Percentiles rank a stretch among this genome's conserved stretches.
Conservation (phyloP, 495 filamentous ascomycete species). For the Venustampulla echinocandica region DNA sequence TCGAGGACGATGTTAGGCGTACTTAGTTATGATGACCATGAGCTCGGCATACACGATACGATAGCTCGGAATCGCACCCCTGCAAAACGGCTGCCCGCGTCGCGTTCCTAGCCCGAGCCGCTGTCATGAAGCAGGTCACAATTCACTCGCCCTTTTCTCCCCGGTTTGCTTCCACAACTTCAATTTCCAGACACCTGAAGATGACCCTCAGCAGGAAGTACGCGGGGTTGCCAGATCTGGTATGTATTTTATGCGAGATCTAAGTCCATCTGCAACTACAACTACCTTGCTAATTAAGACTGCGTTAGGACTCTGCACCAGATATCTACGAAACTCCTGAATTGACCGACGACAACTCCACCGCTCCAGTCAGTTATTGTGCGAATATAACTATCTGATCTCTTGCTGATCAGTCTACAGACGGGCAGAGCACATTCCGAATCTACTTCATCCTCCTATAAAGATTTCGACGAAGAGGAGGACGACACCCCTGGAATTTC, state of each 20-base stretch:
- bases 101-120: too few species aligned
- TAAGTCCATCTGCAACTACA: not conserved
- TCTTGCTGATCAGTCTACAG: slow-evolving; percentile 14
- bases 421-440: slow-evolving; percentile 17
- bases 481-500: slow-evolving; percentile 55
- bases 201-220: slow-evolving; percentile 63
- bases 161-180: too few species aligned
- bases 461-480: slow-evolving; percentile 47
- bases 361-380: slow-evolving; percentile 51
- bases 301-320: slow-evolving; percentile 70
- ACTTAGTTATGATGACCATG: too few species aligned
- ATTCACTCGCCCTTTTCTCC: too few species aligned
- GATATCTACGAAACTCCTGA: slow-evolving; percentile 95
- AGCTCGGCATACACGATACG: too few species aligned
- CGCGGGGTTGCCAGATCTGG: slow-evolving; percentile 74
- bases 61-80: too few species aligned
- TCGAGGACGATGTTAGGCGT: too few species aligned
- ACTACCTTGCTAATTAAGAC: slow-evolving; percentile 13
- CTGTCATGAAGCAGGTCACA: too few species aligned
- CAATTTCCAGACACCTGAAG: too few species aligned
- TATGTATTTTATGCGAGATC: too few species aligned
- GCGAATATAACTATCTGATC: slow-evolving; percentile 3
- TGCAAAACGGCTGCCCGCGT: too few species aligned
- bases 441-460: slow-evolving; percentile 26
- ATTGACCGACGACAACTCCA: slow-evolving; percentile 79